phyloP scores from a whole-genome alignment of 1,284 basidiomycete species.

The Moniliella sp. region DNA sequence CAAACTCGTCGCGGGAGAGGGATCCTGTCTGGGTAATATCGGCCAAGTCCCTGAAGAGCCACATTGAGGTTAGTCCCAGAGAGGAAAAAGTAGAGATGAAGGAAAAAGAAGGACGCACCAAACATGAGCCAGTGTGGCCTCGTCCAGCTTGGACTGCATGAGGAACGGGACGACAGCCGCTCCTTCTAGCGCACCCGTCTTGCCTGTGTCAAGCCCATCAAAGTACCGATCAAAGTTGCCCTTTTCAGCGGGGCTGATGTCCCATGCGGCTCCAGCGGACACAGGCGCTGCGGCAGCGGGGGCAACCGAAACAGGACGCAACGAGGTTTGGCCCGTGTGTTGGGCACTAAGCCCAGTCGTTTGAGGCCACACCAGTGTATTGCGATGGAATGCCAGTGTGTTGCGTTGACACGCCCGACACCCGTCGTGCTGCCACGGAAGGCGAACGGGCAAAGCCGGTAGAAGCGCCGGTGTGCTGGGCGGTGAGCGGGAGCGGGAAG shows the following conservation, averaged over 20 bases:
- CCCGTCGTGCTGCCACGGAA: constrained; percentile 7
- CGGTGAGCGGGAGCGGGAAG: not conserved
- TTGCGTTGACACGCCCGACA: constrained; percentile 5
- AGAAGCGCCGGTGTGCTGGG: not conserved
- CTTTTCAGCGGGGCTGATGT: constrained; percentile 64
- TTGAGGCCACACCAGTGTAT: too few relatives aligned
- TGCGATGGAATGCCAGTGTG: too few relatives aligned
- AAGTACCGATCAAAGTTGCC: constrained; percentile 60
- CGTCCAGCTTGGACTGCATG: constrained; percentile 68
- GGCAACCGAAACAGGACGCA: constrained; percentile 1
- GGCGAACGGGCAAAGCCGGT: not conserved
- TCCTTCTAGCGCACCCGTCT: constrained; percentile 66
- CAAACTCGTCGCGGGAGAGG: constrained; percentile 76
- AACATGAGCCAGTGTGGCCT: constrained; percentile 62
- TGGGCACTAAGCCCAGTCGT: too few relatives aligned
- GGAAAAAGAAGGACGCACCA: constrained; percentile 40
- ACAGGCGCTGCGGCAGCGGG: too few relatives aligned
- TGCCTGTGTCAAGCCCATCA: constrained; percentile 53
- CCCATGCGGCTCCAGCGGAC: constrained; percentile 51
- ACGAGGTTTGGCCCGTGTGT: too few relatives aligned
- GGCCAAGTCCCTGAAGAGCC: constrained; percentile 71
- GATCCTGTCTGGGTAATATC: constrained; percentile 73
- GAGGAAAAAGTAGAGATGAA: too few relatives aligned
- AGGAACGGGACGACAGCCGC: constrained; percentile 89
- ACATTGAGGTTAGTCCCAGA: too few relatives aligned